phyloP scores from a whole-genome alignment of 1,284 basidiomycete species.

The Ceratobasidium sp. region DNA sequence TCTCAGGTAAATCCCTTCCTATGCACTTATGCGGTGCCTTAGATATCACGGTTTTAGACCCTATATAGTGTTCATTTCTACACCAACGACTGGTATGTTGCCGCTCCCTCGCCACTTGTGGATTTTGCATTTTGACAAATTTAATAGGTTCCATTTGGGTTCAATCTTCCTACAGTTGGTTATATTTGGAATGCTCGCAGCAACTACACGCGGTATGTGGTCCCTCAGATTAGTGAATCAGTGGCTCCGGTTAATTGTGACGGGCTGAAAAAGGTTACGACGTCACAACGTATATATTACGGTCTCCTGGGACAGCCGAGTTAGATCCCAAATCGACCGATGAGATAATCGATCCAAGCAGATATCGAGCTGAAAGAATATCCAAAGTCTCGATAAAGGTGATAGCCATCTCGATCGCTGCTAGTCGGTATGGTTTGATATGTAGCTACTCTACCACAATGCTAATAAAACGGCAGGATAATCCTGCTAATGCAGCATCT shows the following conservation, averaged over 20 bases:
- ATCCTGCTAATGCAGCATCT: conserved; percentile 10
- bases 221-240: not conserved
- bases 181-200: conserved; percentile 19
- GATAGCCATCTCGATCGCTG: not conserved
- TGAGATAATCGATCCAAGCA: not conserved
- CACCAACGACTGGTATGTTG: conserved; percentile 18
- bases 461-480: not conserved
- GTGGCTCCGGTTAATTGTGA: not conserved
- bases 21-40: not conserved
- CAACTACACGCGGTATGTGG: not conserved
- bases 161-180: conserved; percentile 17
- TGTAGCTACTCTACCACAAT: not conserved
- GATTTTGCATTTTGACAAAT: not conserved
- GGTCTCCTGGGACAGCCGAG: not conserved
- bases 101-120: no score
- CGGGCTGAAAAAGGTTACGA: conserved; percentile 14
- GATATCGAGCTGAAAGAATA: not conserved
- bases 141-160: conserved; percentile 2
- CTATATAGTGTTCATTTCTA: conserved; percentile 19
- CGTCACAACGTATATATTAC: conserved; percentile 17
- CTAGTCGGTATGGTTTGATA: conserved; percentile 6
- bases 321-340: not conserved
- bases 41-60: not conserved
- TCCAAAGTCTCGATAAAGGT: not conserved
- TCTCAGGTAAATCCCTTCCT: conserved; percentile 3